phyloP scores from a whole-genome alignment of 1,139 yeast species.

The Debaryomyces fabryi region DNA sequence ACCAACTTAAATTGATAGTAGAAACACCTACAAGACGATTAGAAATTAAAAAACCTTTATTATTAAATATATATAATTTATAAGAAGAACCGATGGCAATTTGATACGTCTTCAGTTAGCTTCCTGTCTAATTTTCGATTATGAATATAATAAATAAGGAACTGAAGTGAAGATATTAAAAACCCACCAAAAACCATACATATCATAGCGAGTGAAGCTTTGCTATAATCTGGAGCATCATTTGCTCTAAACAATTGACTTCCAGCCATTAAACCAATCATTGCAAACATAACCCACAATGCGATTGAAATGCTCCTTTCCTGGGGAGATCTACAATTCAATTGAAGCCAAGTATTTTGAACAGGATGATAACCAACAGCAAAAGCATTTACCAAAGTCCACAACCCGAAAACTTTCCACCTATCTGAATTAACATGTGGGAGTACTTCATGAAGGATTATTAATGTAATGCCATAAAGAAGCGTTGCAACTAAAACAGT shows the following conservation, averaged over 20 bases:
- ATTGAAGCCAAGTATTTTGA: constrained; percentile 7
- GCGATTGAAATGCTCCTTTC: constrained; percentile 8
- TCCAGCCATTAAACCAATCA: constrained; percentile 8
- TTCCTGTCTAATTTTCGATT: constrained; percentile 41
- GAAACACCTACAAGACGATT: too few species aligned
- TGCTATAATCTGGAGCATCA: constrained; percentile 2
- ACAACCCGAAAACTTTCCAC: constrained; percentile 8
- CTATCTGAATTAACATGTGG: constrained; percentile 3
- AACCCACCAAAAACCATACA: constrained; percentile 8
- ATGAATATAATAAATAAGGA: constrained; percentile 2
- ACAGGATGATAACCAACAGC: constrained; percentile 8
- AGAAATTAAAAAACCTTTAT: too few species aligned
- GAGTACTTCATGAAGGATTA: constrained; percentile 2
- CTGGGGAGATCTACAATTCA: constrained; percentile 8
- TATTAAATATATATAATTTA: too few species aligned
- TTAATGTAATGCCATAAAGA: constrained; percentile 2
- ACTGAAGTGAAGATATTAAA: constrained; percentile 1
- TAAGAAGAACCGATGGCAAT: neutral
- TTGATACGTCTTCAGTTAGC: neutral
- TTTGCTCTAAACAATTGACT: constrained; percentile 4
- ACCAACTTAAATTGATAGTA: too few species aligned
- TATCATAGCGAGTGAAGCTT: constrained; percentile 6
- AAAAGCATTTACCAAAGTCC: constrained; percentile 7
- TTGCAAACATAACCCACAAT: constrained; percentile 8
- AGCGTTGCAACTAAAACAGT: constrained; percentile 7